Percentiles rank a stretch among this genome's conserved stretches.
phyloP scores from a whole-genome alignment of 805 yeast genomes.

The Yarrowia phangngaensis region DNA sequence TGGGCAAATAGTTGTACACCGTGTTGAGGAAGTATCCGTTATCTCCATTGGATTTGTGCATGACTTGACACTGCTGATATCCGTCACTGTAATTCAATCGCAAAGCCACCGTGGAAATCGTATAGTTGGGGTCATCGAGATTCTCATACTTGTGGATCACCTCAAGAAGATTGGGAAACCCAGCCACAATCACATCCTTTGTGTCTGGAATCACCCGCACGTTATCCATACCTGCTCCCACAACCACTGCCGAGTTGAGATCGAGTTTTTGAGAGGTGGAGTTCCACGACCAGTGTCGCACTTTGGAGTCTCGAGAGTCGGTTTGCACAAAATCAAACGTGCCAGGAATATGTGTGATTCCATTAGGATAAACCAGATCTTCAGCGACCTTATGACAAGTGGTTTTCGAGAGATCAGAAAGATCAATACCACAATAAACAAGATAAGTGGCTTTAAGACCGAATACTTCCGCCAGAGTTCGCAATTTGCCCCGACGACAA shows the following conservation, averaged over 20 bases:
- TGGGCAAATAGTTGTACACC: constrained; percentile 18
- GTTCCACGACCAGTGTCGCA: constrained; percentile 23
- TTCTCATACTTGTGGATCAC: constrained; percentile 3
- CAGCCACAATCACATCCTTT: constrained; percentile 17
- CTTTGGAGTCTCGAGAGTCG: constrained; percentile 20
- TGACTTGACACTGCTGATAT: constrained; percentile 10
- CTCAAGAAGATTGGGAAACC: constrained; percentile 17
- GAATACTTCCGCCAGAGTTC: constrained; percentile 3
- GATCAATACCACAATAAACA: constrained; percentile 1
- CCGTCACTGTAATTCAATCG: constrained; percentile 6
- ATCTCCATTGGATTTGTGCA: constrained; percentile 14
- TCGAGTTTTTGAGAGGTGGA: constrained; percentile 18
- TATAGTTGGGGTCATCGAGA: neutral
- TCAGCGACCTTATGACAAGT: constrained; percentile 17
- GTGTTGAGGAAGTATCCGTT: constrained; percentile 14
- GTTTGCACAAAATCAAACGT: constrained; percentile 4
- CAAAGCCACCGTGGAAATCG: constrained; percentile 8
- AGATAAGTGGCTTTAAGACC: constrained; percentile 15
- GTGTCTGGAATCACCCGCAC: constrained; percentile 17
- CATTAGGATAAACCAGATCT: constrained; percentile 15
- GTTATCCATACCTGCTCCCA: constrained; percentile 17
- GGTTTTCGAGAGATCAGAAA: constrained; percentile 1
- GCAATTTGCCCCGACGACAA: neutral
- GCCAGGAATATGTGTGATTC: constrained; percentile 14
- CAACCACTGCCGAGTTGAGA: constrained; percentile 12